Conservation (phyloP, 768 basidiomycete genomes). For the Arthromyces matolae region DNA sequence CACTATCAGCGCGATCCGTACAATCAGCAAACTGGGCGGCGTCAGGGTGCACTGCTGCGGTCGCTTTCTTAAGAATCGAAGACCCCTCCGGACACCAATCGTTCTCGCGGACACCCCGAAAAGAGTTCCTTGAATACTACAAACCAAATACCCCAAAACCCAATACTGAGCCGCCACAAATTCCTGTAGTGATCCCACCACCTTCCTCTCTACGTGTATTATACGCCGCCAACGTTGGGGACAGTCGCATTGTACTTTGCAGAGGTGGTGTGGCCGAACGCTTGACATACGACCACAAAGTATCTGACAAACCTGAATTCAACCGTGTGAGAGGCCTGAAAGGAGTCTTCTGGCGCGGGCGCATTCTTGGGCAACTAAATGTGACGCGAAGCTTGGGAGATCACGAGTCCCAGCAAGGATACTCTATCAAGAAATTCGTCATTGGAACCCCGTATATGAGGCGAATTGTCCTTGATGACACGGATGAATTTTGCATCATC, state of each 20-base stretch:
- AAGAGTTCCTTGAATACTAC: constrained; percentile 5
- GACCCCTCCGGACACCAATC: constrained; percentile 10
- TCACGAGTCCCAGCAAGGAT: constrained; percentile 16
- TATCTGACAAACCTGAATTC: constrained; percentile 9
- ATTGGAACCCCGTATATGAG: constrained; percentile 10
- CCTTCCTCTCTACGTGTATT: constrained; percentile 8
- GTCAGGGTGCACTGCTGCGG: constrained; percentile 15
- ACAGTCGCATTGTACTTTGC: constrained; percentile 13
- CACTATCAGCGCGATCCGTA: constrained; percentile 8
- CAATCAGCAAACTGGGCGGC: constrained; percentile 14
- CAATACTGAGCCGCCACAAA: background rate
- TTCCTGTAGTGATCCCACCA: constrained; percentile 3
- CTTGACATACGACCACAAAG: constrained; percentile 16
- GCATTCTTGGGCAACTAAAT: constrained; percentile 16
- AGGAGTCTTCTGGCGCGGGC: constrained; percentile 16
- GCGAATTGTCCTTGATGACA: constrained; percentile 4
- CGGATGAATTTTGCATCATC: constrained; percentile 14
- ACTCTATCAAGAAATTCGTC: constrained; percentile 15
- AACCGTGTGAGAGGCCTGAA: constrained; percentile 13
- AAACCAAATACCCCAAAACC: constrained; percentile 2
- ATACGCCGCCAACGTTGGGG: constrained; percentile 15
- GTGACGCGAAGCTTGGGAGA: constrained; percentile 15
- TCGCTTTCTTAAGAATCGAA: constrained; percentile 16
- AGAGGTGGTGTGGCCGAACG: constrained; percentile 12
- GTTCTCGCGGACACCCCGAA: background rate